Percentiles rank a stretch among this genome's conserved stretches.
These are phyloP conservation scores for Scutellaria barbata DNA, from an alignment of 257 asterid species.

Conservation along the genomic window DNA sequence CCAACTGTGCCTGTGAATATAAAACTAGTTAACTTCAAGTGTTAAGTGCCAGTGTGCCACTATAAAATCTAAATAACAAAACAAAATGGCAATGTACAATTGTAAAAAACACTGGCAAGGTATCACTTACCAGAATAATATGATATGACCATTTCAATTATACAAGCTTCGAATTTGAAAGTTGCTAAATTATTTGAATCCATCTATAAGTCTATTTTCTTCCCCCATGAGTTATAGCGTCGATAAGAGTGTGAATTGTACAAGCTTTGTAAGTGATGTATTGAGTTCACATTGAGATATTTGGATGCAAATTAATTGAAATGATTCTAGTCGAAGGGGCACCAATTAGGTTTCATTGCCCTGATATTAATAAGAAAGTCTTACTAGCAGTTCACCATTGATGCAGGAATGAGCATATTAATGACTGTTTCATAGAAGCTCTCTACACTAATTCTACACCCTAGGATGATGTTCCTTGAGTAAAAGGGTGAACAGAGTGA, in stretches of 20 bases:
- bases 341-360: not conserved
- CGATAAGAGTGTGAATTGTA: too few relatives aligned
- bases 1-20: conserved; percentile 82
- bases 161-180: not conserved
- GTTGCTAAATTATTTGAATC: not conserved
- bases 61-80: conserved; percentile 1
- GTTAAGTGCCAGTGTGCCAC: conserved; percentile 16
- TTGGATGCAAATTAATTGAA: not conserved
- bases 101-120: not conserved
- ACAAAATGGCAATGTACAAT: not conserved
- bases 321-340: not conserved
- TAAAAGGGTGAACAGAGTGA: not conserved
- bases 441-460: too few relatives aligned
- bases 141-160: not conserved
- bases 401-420: not conserved
- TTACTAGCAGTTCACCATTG: not conserved
- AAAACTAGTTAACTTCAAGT: conserved; percentile 2
- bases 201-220: not conserved
- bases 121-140: not conserved
- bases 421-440: too few relatives aligned
- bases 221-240: not conserved
- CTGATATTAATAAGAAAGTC: not conserved
- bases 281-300: conserved; percentile 3
- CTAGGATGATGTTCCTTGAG: not conserved
- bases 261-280: not conserved